These are phyloP conservation scores for Lophiostoma macrostomum DNA, from an alignment of 495 filamentous ascomycete genomes.

Conservation along the genomic window DNA sequence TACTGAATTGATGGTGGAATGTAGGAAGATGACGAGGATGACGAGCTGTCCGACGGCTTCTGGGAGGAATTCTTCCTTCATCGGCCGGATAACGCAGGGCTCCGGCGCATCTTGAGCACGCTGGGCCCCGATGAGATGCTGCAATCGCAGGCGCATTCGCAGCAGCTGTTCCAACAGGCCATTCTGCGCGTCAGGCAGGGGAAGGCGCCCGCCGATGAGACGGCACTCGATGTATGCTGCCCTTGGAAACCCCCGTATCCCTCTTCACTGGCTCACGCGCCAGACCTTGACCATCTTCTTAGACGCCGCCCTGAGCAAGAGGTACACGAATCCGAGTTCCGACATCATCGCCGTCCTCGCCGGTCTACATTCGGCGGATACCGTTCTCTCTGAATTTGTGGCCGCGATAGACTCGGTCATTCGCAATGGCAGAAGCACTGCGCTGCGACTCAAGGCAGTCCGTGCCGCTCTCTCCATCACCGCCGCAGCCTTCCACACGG, in stretches of 20 bases:
- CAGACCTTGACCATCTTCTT: constrained; percentile 92
- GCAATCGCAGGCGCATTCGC: constrained; percentile 72
- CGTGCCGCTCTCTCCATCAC: constrained; percentile 76
- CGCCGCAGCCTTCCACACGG: constrained; percentile 92
- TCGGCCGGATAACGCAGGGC: constrained; percentile 64
- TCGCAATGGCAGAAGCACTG: constrained; percentile 61
- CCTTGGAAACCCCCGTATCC: constrained; percentile 25
- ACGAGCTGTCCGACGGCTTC: constrained; percentile 79
- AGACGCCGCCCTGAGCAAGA: constrained; percentile 73
- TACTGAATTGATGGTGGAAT: constrained; percentile 12
- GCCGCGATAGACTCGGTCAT: constrained; percentile 75
- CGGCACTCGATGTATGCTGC: constrained; percentile 79
- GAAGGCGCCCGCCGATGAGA: constrained; percentile 61
- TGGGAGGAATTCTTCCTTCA: constrained; percentile 96
- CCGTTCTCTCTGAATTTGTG: constrained; percentile 84
- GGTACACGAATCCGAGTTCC: constrained; percentile 92
- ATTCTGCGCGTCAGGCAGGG: constrained; percentile 65
- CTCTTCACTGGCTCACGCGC: constrained; percentile 42
- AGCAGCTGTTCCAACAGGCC: constrained; percentile 71
- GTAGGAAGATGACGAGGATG: constrained; percentile 58
- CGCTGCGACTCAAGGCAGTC: constrained; percentile 62
- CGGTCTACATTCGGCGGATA: constrained; percentile 82
- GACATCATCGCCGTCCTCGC: constrained; percentile 89
- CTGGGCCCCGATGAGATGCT: constrained; percentile 72
- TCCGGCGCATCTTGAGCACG: constrained; percentile 64